phyloP scores from a whole-genome alignment of 257 asterid species.

The Thymus mandschuricus region DNA sequence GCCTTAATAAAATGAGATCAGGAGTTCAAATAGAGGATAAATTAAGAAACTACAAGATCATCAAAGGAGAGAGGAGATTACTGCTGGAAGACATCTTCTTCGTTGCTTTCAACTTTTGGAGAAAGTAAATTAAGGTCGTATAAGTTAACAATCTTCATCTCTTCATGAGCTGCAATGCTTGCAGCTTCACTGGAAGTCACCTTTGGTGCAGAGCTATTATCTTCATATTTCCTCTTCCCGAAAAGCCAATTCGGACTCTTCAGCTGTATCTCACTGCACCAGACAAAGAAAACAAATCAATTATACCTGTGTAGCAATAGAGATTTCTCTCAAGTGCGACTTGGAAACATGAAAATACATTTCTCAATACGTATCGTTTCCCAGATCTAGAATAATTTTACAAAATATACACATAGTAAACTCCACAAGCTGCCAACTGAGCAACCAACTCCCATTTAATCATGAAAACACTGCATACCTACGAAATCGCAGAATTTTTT shows the following conservation, averaged over 20 bases:
- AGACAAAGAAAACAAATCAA: conserved; percentile 11
- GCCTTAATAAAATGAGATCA: not conserved
- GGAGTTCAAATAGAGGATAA: not conserved
- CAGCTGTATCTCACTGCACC: conserved; percentile 89
- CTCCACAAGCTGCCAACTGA: too few relatives aligned
- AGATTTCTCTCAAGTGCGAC: conserved; percentile 5
- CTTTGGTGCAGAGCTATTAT: conserved; percentile 56
- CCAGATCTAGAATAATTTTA: conserved; percentile 3
- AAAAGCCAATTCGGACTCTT: conserved; percentile 98
- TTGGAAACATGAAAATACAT: conserved; percentile 18
- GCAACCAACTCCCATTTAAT: too few relatives aligned
- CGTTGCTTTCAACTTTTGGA: conserved; percentile 63
- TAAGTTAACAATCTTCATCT: conserved; percentile 55
- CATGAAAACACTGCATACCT: too few relatives aligned
- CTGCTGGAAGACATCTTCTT: conserved; percentile 85
- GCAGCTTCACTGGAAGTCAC: conserved; percentile 48
- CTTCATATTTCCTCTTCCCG: conserved; percentile 90
- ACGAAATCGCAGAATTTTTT: too few relatives aligned
- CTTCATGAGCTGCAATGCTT: conserved; percentile 49
- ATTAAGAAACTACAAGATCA: not conserved
- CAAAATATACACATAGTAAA: not conserved
- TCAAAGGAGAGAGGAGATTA: conserved; percentile 38
- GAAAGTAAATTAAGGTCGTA: conserved; percentile 72
- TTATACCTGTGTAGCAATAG: conserved; percentile 13
- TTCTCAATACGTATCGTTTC: not conserved